Evolutionary conservation across 257 asterid genomes (phyloP), one percentile per base, ranked within the genome.

Genomic region (Thymus mandschuricus): DNA sequence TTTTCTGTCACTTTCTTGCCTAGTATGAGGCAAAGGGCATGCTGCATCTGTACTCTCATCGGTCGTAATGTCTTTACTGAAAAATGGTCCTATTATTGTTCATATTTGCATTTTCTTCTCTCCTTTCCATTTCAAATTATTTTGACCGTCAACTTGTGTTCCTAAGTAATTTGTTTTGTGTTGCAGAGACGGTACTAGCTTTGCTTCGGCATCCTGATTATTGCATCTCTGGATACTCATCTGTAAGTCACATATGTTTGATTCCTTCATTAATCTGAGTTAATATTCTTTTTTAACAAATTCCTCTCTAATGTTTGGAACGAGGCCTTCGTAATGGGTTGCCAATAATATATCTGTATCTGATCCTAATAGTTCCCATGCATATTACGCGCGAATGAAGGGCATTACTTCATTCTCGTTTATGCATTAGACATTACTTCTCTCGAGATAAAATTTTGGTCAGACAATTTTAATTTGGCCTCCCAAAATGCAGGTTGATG

Each of bases 191-290:
- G 1, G 85, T 87, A 60, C 85, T 94, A 75, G 92, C 97, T 69
- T 83, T 94, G 88, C 97, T 94, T 76, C 88, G 99, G 56, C 96
- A 94, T 88, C 99, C 97, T 64, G 96, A 88, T 82, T 91, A 83
- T 85, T 94, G 97, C 92, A 94, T 94, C 70, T 94, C 96, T 11
- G 93, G 88, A 66, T 86, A 89, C 82, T 89, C 97, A 73, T 89
- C 88, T 59, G 99, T 94, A 83, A 89, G 99, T 84, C 56, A 43
- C 55, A 38, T 40, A 34, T 49, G 21, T 27, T 51, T 57, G 63
- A 35, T 40, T 68, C 21, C 57, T 48, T 43, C 49, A n/a, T 64
- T 59, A 21, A 48, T 56, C 46, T 50, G n/a, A 28, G 30, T 60
- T 33, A 29, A 10, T 63, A 28, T 54, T 48, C 60, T 59, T 48